These are phyloP conservation scores for Boletus barrowsii DNA, from an alignment of 768 basidiomycete genomes.

Conservation along the genomic window DNA sequence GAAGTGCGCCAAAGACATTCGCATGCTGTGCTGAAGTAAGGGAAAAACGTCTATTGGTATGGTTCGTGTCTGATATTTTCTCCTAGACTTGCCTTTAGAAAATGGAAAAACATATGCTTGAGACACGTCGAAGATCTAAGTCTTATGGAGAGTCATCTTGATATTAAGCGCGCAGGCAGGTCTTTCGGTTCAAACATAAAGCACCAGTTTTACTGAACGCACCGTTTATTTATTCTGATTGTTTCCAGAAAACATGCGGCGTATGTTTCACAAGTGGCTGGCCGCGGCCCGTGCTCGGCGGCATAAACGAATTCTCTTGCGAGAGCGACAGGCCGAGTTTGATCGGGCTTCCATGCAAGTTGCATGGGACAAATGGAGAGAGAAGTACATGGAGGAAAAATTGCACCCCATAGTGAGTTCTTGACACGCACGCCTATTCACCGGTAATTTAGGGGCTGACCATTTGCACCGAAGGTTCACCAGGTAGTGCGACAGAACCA, in stretches of 20 bases:
- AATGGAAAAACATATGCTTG: constrained; percentile 62
- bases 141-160: constrained; percentile 81
- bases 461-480: constrained; percentile 29
- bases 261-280: constrained; percentile 71
- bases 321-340: constrained; percentile 61
- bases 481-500: constrained; percentile 56
- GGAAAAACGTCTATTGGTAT: background rate
- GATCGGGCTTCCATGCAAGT: constrained; percentile 46
- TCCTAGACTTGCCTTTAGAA: constrained; percentile 54
- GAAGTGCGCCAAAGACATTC: constrained; percentile 51
- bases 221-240: background rate
- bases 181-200: background rate
- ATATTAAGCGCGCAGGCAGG: constrained; percentile 76
- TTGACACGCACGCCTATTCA: background rate
- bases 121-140: constrained; percentile 70
- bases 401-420: constrained; percentile 60
- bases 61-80: constrained; percentile 17
- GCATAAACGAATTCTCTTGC: constrained; percentile 58
- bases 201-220: background rate
- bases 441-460: constrained; percentile 3
- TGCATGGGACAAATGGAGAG: constrained; percentile 81
- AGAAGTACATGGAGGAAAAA: constrained; percentile 60
- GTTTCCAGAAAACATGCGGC: constrained; percentile 58
- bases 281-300: constrained; percentile 54
- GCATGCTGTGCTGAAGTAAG: constrained; percentile 38